These are phyloP conservation scores for Miscanthus lutarioriparius DNA, from an alignment of 176 grass and related monocot species.

Conservation along the genomic window DNA sequence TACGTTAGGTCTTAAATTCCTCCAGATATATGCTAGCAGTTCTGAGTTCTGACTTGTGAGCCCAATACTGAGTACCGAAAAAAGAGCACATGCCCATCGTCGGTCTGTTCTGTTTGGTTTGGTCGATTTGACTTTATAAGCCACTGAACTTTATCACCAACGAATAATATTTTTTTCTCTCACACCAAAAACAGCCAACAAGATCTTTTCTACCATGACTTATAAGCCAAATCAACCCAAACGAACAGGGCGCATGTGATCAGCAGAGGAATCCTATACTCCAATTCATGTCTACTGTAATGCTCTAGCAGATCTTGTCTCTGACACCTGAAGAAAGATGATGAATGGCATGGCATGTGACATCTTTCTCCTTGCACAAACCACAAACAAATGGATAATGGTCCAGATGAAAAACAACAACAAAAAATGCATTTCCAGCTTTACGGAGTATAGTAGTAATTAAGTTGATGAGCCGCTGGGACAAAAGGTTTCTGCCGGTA, in stretches of 20 bases:
- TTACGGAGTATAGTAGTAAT: not conserved
- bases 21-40: not conserved
- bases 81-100: too few species aligned
- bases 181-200: too few species aligned
- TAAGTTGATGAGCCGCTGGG: not conserved
- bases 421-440: not conserved
- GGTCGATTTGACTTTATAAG: too few species aligned
- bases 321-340: not conserved
- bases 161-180: too few species aligned
- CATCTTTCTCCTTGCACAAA: not conserved
- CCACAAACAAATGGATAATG: not conserved
- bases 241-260: not conserved
- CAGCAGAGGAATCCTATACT: slow-evolving; percentile 11
- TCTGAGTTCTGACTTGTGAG: too few species aligned
- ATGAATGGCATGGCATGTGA: not conserved
- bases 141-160: too few species aligned
- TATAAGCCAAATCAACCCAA: too few species aligned
- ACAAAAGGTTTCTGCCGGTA: not conserved
- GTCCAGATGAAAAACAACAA: not conserved
- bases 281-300: slow-evolving; percentile 10
- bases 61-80: too few species aligned
- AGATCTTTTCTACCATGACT: too few species aligned
- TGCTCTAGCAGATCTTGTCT: slow-evolving; percentile 31
- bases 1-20: not conserved
- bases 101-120: too few species aligned